phyloP scores from a whole-genome alignment of 2,329 filamentous ascomycete genomes.

The Diaporthe vaccinii region DNA sequence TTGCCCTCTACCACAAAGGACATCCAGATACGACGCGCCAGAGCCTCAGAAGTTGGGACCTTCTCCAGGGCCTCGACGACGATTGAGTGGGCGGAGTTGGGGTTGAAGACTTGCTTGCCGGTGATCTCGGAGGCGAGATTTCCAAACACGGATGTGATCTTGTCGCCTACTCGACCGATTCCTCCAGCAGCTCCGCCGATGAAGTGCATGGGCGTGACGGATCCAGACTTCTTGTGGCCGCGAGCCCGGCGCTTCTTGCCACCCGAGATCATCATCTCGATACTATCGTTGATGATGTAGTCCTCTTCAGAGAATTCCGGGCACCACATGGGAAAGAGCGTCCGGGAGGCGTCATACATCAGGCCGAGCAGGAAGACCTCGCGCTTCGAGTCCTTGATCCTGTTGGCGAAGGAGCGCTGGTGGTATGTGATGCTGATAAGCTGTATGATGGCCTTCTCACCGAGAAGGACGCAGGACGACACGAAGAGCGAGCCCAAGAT shows the following conservation, averaged over 20 bases:
- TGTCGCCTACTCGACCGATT: constrained; percentile 88
- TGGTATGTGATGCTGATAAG: constrained; percentile 89
- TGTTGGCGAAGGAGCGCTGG: constrained; percentile 83
- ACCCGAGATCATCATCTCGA: constrained; percentile 75
- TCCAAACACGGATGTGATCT: constrained; percentile 92
- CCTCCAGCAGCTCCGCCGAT: constrained; percentile 74
- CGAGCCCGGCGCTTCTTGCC: constrained; percentile 54
- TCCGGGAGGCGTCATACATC: constrained; percentile 90
- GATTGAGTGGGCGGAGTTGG: constrained; percentile 89
- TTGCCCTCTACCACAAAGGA: constrained; percentile 94
- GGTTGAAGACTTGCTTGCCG: constrained; percentile 95
- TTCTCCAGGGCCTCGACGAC: constrained; percentile 92
- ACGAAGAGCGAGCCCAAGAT: constrained; percentile 77
- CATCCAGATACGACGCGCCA: constrained; percentile 97
- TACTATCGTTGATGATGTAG: constrained; percentile 88
- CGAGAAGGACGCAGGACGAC: constrained; percentile 78
- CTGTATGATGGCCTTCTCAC: constrained; percentile 84
- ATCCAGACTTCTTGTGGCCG: constrained; percentile 65
- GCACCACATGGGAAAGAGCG: constrained; percentile 93
- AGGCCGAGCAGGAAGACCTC: constrained; percentile 85
- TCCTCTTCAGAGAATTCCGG: constrained; percentile 92
- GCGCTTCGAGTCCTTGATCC: constrained; percentile 91
- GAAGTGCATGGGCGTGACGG: constrained; percentile 82
- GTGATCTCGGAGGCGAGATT: constrained; percentile 96
- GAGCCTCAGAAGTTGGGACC: constrained; percentile 85